phyloP scores from a whole-genome alignment of 2,329 filamentous ascomycete species.

The Pestalotiopsis sp. region DNA sequence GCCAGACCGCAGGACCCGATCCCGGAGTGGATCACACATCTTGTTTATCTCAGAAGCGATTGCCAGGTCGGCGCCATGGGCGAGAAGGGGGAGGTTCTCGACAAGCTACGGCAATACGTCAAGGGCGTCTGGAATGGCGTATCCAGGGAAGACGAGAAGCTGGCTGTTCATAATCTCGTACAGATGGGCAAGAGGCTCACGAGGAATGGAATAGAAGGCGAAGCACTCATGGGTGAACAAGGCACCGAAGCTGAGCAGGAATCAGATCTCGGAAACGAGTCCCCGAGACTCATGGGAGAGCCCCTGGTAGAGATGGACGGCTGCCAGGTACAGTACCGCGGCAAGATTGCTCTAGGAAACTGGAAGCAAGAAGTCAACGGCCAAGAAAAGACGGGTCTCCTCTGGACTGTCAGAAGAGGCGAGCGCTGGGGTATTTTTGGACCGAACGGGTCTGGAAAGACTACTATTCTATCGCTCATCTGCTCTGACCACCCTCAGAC shows the following conservation, averaged over 20 bases:
- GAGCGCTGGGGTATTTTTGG: constrained; percentile 93
- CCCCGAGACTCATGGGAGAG: constrained; percentile 53
- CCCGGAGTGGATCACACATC: constrained; percentile 88
- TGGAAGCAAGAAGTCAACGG: constrained; percentile 68
- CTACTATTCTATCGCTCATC: constrained; percentile 87
- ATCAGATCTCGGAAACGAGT: constrained; percentile 13
- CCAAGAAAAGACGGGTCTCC: constrained; percentile 62
- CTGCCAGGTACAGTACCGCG: constrained; percentile 79
- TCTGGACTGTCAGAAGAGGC: constrained; percentile 82
- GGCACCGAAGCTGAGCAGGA: constrained; percentile 21
- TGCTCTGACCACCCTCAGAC: constrained; percentile 96
- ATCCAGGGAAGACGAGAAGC: constrained; percentile 46
- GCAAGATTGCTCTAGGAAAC: constrained; percentile 77
- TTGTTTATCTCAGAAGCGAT: constrained; percentile 72
- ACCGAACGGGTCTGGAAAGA: constrained; percentile 94
- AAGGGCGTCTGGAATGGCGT: constrained; percentile 47
- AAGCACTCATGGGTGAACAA: constrained; percentile 35
- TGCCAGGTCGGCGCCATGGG: constrained; percentile 70
- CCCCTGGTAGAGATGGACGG: constrained; percentile 85
- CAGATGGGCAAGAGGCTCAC: constrained; percentile 55
- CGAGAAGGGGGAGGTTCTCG: constrained; percentile 63
- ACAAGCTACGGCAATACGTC: constrained; percentile 52
- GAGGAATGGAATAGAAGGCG: constrained; percentile 39
- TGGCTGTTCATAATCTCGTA: constrained; percentile 50
- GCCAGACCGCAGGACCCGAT: constrained; percentile 84